phyloP scores from a whole-genome alignment of 2,329 filamentous ascomycete genomes.

The Fusarium sp. region DNA sequence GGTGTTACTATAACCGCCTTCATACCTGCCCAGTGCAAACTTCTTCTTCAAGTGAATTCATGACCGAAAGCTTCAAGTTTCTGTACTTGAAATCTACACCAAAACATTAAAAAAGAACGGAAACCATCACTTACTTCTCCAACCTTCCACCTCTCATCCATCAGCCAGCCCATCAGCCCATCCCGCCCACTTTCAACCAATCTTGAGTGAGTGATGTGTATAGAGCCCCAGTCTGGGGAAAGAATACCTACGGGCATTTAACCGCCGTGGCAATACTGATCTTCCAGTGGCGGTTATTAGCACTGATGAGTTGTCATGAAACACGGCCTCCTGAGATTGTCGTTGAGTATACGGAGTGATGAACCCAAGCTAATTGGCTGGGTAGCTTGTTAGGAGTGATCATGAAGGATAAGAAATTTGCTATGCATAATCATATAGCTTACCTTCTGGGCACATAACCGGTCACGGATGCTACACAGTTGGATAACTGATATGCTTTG shows the following conservation, averaged over 20 bases:
- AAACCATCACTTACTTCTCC: not conserved
- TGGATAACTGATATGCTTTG: no score
- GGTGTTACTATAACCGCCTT: not conserved
- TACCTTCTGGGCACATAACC: constrained; percentile 5
- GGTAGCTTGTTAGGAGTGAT: not conserved
- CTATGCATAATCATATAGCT: constrained; percentile 13
- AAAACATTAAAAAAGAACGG: constrained; percentile 21
- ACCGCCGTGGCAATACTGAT: constrained; percentile 22
- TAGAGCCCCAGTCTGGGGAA: constrained; percentile 23
- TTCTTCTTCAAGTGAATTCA: not conserved
- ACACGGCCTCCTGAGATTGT: not conserved
- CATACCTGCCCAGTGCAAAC: not conserved
- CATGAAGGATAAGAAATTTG: constrained; percentile 2
- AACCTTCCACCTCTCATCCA: not conserved
- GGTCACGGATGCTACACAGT: no score
- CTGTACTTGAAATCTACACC: constrained; percentile 12
- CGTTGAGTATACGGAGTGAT: constrained; percentile 10
- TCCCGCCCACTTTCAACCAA: constrained; percentile 20
- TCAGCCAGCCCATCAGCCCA: not conserved
- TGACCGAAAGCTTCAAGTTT: not conserved
- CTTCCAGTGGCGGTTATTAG: constrained; percentile 13
- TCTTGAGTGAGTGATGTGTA: constrained; percentile 34
- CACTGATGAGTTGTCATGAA: constrained; percentile 27
- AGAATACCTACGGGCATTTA: constrained; percentile 17
- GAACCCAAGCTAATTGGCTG: not conserved